Base-by-base conservation (phyloP, 2,329 filamentous ascomycete genomes). In the Penicillium sp. region DNA sequence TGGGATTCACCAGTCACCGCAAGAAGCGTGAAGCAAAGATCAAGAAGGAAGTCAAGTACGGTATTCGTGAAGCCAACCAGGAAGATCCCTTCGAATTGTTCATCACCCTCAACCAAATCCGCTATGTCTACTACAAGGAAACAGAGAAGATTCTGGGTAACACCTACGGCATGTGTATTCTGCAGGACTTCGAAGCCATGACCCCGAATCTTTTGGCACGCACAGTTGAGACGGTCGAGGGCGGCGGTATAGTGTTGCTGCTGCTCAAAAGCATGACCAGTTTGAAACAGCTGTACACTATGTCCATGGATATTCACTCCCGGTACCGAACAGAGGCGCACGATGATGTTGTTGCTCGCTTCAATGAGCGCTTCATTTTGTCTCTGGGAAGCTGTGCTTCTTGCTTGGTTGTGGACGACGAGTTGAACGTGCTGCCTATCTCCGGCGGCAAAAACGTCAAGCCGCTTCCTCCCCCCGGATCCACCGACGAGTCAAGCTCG, bases 111-210 rank as follows among this genome's bases (percentile, higher is more conserved):
- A 90, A 98, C 79, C 92, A 97, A 76, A 96, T 99, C 73, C 90
- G 95, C 75, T 99, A 99, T 84, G 91, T 95, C 56, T 99, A 96
- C 83, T 99, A 99, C 82, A 99, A 99, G 79, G 95, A 99, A 80
- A 98, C 95, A 27, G 95, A 99, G 70, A 98, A 97, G 82, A 97
- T 99, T 71, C 78, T 98, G 55, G 95, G 95, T 73, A 96, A 98
- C 75, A 99, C 95, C 44, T 99, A 95, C 72, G 93, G 93, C 72
- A 97, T 97, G 91, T 97, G 92, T 74, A 96, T 99, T 63, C 79
- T 99, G 66, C 95, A 99, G 75, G 95, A 99, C 72, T 99, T 99
- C 69, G 95, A 99, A 77, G 95, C 93, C 41, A 85, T 99, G 65
- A 99, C 95, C 10, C 95, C 95, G n/a, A 99, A 99, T 72, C 83